Conservation (phyloP, 768 basidiomycete genomes). For the Lactifluus volemus region DNA sequence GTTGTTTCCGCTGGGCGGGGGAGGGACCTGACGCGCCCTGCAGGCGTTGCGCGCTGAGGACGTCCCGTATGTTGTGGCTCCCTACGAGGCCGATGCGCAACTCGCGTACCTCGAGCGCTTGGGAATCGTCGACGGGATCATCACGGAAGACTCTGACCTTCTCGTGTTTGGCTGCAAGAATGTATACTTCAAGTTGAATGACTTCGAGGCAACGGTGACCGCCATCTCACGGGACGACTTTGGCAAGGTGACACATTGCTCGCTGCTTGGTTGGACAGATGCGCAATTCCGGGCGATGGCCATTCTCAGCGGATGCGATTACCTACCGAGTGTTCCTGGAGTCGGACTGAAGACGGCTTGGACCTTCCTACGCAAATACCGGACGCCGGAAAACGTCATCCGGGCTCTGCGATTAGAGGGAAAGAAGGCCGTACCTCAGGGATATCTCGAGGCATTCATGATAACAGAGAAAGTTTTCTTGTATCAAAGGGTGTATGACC, state of each 20-base stretch:
- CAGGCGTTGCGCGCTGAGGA: slow-evolving; percentile 81
- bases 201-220: slow-evolving; percentile 50
- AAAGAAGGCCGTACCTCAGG: slow-evolving; percentile 68
- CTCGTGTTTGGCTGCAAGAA: slow-evolving; percentile 93
- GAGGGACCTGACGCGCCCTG: neutral
- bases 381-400: slow-evolving; percentile 77
- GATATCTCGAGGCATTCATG: slow-evolving; percentile 66
- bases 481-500: slow-evolving; percentile 90
- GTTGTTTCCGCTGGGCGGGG: neutral
- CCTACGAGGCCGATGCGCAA: slow-evolving; percentile 98
- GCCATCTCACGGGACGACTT: slow-evolving; percentile 64
- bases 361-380: slow-evolving; percentile 70
- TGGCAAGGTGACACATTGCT: slow-evolving; percentile 55
- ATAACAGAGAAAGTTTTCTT: slow-evolving; percentile 88
- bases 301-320: slow-evolving; percentile 89
- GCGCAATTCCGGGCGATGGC: slow-evolving; percentile 89
- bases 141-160: slow-evolving; percentile 97
- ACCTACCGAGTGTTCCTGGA: slow-evolving; percentile 83
- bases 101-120: slow-evolving; percentile 82
- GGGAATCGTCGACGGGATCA: slow-evolving; percentile 80
- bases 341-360: slow-evolving; percentile 93
- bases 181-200: slow-evolving; percentile 91
- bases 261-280: slow-evolving; percentile 85
- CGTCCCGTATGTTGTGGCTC: slow-evolving; percentile 85
- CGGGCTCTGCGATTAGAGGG: slow-evolving; percentile 72